Evolutionary conservation across 2,329 filamentous ascomycete species (phyloP).

Genomic region (Hypoxylon sp.): DNA sequence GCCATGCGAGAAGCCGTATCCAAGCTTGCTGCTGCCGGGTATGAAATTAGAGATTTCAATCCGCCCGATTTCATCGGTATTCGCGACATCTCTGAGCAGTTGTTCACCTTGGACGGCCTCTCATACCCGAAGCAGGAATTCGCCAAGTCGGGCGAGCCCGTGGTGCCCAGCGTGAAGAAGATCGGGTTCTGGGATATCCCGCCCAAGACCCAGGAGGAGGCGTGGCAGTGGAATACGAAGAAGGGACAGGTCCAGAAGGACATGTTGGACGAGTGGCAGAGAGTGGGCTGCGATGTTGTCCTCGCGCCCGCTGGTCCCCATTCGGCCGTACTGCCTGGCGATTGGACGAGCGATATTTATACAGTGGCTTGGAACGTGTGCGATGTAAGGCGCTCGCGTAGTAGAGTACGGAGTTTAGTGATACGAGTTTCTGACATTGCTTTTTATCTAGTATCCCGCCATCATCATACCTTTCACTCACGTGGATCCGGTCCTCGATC

Average conservation of each 20-base stretch:
- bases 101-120: constrained; percentile 56
- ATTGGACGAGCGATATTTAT: constrained; percentile 56
- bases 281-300: constrained; percentile 53
- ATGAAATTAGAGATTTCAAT: constrained; percentile 52
- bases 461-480: constrained; percentile 54
- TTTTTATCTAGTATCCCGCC: constrained; percentile 52
- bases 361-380: constrained; percentile 57
- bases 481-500: constrained; percentile 52
- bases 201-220: constrained; percentile 54
- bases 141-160: constrained; percentile 53
- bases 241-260: constrained; percentile 53
- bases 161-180: constrained; percentile 54
- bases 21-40: constrained; percentile 50
- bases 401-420: background rate
- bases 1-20: constrained; percentile 50
- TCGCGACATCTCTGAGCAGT: constrained; percentile 52
- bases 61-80: constrained; percentile 54
- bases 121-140: constrained; percentile 55
- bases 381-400: constrained; percentile 48
- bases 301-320: constrained; percentile 53
- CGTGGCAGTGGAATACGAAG: constrained; percentile 56
- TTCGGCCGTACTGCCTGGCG: constrained; percentile 53
- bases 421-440: constrained; percentile 1
- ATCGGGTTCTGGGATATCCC: constrained; percentile 56
- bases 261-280: constrained; percentile 56